A percentile compares a stretch with the other conserved stretches of the same genome.
Conservation (phyloP, 345 rosid genomes). For the Boechera stricta region DNA sequence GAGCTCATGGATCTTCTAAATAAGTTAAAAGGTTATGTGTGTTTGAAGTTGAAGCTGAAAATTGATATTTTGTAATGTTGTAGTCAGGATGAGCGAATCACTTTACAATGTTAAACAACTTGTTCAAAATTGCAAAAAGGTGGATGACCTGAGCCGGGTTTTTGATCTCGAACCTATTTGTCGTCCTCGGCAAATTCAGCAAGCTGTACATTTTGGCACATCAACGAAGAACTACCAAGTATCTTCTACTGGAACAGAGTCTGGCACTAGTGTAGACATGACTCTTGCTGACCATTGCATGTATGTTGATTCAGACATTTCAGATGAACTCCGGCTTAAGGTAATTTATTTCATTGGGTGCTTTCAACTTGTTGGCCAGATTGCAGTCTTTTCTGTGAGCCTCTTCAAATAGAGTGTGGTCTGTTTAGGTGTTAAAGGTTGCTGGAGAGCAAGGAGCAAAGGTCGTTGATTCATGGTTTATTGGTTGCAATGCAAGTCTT, state of each 20-base stretch:
- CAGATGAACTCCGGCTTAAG: constrained; percentile 68
- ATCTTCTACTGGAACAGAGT: constrained; percentile 55
- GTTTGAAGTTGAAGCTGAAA: constrained; percentile 26
- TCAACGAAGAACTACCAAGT: constrained; percentile 45
- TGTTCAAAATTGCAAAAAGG: constrained; percentile 49
- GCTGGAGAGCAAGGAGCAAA: constrained; percentile 71
- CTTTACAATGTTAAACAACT: constrained; percentile 70
- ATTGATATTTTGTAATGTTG: constrained; percentile 25
- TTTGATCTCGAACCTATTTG: constrained; percentile 61
- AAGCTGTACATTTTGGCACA: constrained; percentile 54
- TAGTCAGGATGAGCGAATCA: constrained; percentile 91
- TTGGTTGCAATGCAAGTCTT: constrained; percentile 73
- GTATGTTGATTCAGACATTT: constrained; percentile 72
- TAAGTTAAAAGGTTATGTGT: not conserved
- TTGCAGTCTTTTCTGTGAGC: constrained; percentile 8
- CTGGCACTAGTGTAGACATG: constrained; percentile 48
- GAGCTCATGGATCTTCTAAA: constrained; percentile 3
- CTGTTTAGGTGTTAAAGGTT: constrained; percentile 69
- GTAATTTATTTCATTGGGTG: constrained; percentile 47
- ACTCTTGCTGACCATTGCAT: constrained; percentile 58
- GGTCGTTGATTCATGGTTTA: constrained; percentile 68
- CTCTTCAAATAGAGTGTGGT: constrained; percentile 15
- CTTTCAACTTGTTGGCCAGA: not conserved
- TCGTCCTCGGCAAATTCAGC: constrained; percentile 61
- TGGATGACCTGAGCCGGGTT: constrained; percentile 56